phyloP scores from a whole-genome alignment of 306 rosid genomes.

The Spatholobus suberectus region DNA sequence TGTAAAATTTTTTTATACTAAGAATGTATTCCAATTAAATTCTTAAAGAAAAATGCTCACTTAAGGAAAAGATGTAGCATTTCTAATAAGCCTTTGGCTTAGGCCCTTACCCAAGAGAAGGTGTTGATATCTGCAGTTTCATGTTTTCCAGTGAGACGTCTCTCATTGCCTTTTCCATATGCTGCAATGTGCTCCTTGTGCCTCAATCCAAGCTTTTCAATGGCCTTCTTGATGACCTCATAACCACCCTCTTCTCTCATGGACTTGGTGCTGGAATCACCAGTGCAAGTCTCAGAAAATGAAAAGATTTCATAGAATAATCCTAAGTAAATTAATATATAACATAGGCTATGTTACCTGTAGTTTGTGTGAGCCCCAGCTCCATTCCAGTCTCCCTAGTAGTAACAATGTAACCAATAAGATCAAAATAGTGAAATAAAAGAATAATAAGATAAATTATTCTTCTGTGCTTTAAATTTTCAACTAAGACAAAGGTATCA shows the following conservation, averaged over 20 bases:
- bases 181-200: conserved; percentile 78
- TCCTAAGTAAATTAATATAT: background rate
- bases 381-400: conserved; percentile 70
- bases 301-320: background rate
- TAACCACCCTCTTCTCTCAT: conserved; percentile 69
- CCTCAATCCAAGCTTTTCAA: conserved; percentile 58
- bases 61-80: too few species aligned
- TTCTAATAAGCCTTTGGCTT: too few species aligned
- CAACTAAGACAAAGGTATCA: background rate
- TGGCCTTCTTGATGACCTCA: conserved; percentile 65
- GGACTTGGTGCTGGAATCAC: conserved; percentile 62
- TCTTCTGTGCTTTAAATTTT: background rate
- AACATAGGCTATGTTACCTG: conserved; percentile 38
- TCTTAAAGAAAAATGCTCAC: too few species aligned
- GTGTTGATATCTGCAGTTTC: conserved; percentile 69
- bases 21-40: too few species aligned
- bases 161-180: conserved; percentile 76
- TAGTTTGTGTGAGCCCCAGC: conserved; percentile 73
- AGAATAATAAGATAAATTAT: background rate
- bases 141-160: conserved; percentile 71
- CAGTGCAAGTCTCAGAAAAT: background rate
- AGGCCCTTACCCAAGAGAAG: conserved; percentile 57
- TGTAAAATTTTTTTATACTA: too few species aligned
- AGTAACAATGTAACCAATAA: background rate
- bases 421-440: conserved; percentile 13